Conservation (phyloP, 164 flowering plant genomes). For the Chimonanthus salicifolius region DNA sequence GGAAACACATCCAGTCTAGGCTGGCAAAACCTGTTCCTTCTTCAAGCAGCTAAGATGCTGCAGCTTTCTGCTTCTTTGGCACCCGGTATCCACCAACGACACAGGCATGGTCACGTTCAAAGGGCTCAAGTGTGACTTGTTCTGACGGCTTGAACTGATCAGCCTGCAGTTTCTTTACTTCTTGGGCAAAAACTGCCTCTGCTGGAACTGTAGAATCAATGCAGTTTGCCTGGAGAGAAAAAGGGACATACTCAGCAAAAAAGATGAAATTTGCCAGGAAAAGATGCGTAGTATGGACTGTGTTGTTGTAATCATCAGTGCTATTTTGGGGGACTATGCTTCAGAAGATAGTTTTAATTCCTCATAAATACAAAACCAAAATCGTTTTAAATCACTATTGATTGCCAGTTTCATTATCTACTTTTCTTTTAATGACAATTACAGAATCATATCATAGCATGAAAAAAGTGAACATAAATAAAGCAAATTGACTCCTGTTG, state of each 20-base stretch:
- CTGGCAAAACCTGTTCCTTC: neutral
- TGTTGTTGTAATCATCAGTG: too few species aligned
- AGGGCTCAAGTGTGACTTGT: constrained; percentile 88
- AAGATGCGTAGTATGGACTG: too few species aligned
- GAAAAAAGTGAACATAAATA: too few species aligned
- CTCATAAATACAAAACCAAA: too few species aligned
- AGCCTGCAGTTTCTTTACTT: constrained; percentile 79
- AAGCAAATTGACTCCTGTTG: too few species aligned
- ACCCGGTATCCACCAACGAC: constrained; percentile 90
- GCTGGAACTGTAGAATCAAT: constrained; percentile 89
- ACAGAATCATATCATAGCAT: too few species aligned
- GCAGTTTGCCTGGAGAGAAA: constrained; percentile 66
- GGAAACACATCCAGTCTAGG: neutral
- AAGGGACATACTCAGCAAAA: neutral
- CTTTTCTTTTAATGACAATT: too few species aligned
- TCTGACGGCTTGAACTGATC: constrained; percentile 81
- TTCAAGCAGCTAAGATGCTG: constrained; percentile 7
- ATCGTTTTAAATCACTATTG: too few species aligned
- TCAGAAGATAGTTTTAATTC: too few species aligned
- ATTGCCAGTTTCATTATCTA: too few species aligned
- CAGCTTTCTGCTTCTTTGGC: constrained; percentile 70
- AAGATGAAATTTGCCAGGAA: too few species aligned
- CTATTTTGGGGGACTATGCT: too few species aligned
- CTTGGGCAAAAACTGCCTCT: constrained; percentile 77
- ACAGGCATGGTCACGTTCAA: constrained; percentile 96